Conservation (phyloP, 257 asterid genomes). For the Fraxinus quadrangulata region DNA sequence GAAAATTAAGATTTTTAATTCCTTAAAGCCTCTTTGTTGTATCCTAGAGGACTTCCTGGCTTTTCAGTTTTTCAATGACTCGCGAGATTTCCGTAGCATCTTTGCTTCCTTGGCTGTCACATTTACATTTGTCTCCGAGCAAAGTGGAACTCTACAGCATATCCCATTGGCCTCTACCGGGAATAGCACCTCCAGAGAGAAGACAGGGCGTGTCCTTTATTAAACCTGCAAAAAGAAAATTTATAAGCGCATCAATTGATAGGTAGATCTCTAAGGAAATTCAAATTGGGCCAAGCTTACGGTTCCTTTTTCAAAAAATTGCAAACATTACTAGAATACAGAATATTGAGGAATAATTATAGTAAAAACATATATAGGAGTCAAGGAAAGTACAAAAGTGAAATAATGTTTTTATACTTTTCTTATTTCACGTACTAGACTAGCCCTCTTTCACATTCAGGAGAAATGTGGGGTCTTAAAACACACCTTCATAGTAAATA, state of each 20-base stretch:
- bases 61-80: not conserved
- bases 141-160: not conserved
- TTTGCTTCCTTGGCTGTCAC: not conserved
- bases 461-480: not conserved
- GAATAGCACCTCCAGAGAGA: constrained; percentile 3
- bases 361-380: not conserved
- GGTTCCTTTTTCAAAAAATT: not conserved
- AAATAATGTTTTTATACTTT: too few species aligned
- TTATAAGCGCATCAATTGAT: not conserved
- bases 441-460: not conserved
- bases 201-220: not conserved
- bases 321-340: not conserved
- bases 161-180: not conserved
- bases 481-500: constrained; percentile 58
- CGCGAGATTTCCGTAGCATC: not conserved
- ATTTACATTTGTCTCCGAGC: not conserved
- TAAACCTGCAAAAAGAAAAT: constrained; percentile 15
- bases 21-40: constrained; percentile 1
- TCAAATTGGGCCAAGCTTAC: not conserved
- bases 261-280: not conserved
- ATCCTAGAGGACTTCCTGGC: not conserved
- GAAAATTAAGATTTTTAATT: not conserved
- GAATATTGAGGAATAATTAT: not conserved
- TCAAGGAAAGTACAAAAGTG: not conserved
- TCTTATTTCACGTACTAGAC: not conserved